Evolutionary conservation across 495 filamentous ascomycete species (phyloP), one percentile per base, ranked within the genome.

Genomic region (Penicillium tannophilum): DNA sequence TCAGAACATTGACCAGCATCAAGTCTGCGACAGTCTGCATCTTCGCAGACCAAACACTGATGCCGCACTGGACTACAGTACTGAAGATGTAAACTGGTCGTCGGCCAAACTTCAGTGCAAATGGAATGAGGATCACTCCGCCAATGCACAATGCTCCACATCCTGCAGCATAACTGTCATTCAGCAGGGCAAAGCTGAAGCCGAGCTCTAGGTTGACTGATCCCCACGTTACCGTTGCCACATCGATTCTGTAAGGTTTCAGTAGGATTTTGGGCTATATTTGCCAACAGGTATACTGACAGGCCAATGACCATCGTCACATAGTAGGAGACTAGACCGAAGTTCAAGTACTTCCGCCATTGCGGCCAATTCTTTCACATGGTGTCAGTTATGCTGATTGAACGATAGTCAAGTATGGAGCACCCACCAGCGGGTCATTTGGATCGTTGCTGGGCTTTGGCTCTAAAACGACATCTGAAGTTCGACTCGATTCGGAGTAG

Each of bases 61-160:
- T 59, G 0, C 61, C 75, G 48, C 73, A 71, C 53, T 76, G 72
- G 2, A 67, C 52, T 0, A 63, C 59, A 3, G 67, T 69, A 58
- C 69, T 79, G 50, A 76, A 23, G 12, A 83, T 20, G 50, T 81
- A 82, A 1, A 81, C 53, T 6, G 74, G 69, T 17, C 80, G 71
- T 2, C 74, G 70, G 2, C 79, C 77, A 56, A 68, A 80, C 33
- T 79, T 78, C 33, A 75, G 59, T 0, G 73, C 75, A 47, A 81
- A 77, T 2, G 78, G 80, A 7, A 81, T 71, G 26, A 81, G 56
- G 44, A 82, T 53, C 4, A 79, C 45, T 12, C 65, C 68, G 6
- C 76, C 75, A 9, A 80, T 39, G 11, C 70, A 71, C 2, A 82
- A 65, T 0, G 70, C 63, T 3, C 63, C 73, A 44, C 66, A 78